Conservation (phyloP, 2,329 filamentous ascomycete genomes). For the Cryoendolithus antarcticus region DNA sequence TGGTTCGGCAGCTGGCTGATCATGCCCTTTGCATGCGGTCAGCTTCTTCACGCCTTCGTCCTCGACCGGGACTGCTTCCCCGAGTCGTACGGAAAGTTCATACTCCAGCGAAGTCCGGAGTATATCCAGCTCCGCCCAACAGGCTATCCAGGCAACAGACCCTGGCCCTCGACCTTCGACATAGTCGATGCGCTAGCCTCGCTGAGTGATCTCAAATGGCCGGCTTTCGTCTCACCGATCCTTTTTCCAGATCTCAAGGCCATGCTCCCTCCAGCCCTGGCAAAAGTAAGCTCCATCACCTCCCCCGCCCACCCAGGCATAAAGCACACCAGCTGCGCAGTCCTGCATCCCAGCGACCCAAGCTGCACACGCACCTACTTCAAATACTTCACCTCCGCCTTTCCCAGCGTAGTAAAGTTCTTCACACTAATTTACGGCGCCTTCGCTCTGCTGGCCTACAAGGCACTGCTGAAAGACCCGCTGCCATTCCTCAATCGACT, state of each 20-base stretch:
- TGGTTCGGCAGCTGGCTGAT: conserved; percentile 41
- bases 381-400: conserved; percentile 73
- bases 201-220: conserved; percentile 75
- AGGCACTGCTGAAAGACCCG: conserved; percentile 56
- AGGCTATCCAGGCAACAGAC: conserved; percentile 51
- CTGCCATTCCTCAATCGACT: conserved; percentile 54
- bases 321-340: conserved; percentile 72
- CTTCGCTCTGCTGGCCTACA: conserved; percentile 57
- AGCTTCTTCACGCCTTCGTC: conserved; percentile 39
- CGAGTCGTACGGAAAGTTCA: conserved; percentile 51
- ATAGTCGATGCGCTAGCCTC: conserved; percentile 71
- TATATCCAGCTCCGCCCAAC: conserved; percentile 66
- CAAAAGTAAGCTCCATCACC: conserved; percentile 62
- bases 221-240: conserved; percentile 75
- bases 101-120: conserved; percentile 56
- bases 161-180: conserved; percentile 64
- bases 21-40: conserved; percentile 37
- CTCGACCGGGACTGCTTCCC: conserved; percentile 42
- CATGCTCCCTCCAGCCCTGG: conserved; percentile 50
- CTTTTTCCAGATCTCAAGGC: conserved; percentile 56
- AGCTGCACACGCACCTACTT: conserved; percentile 80
- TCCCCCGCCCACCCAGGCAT: conserved; percentile 79
- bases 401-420: conserved; percentile 66
- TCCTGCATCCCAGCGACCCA: conserved; percentile 76
- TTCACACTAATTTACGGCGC: conserved; percentile 63